Evolutionary conservation across 2,329 filamentous ascomycete species (phyloP), one percentile per base, ranked within the genome.

Genomic region (Fusarium brachygibbosum): DNA sequence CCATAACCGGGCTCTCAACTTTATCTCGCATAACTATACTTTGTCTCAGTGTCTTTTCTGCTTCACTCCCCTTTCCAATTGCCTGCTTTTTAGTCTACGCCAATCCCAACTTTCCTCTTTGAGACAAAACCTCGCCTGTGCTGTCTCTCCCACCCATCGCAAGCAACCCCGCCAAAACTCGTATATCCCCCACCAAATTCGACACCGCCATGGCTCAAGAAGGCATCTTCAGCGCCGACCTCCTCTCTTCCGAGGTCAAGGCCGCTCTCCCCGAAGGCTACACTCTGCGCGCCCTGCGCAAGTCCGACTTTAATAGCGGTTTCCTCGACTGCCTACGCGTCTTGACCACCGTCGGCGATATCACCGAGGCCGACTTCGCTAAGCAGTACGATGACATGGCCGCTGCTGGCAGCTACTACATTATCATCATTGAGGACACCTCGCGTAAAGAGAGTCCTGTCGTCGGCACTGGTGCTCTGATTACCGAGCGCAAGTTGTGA

Each of bases 401-500:
- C 44, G 83, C 85, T 51, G 89, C 91, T 74, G 89, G 89, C 66
- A 91, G 90, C 64, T 98, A 98, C 84, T 97, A 93, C 79, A 85
- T 97, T 60, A 84, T 98, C 32, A 92, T 95, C 66, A 91, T 98
- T 54, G 90, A 93, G 76, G 92, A 98, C 78, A 88, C 86, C 23
- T 81, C 79, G 49, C 80, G 81, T 50, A 79, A 81, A 31, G 83
- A 87, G 54, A 81, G 81, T 46, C 85, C 85, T 68, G 88, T 98
- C 51, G 96, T 98, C n/a, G 95, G 93, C 28, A 97, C 94, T 0
- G 96, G 96, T 3, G 92, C 92, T 35, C 82, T 98, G 80, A 88
- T 98, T 71, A 93, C 97, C 49, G 96, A 99, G 88, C 88, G 91
- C 82, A 98, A 98, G 82, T 96, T 96, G 91, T 93, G 83, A 78